Base-by-base conservation (phyloP, 1,139 yeast genomes). In the Geotrichum klebahnii region DNA sequence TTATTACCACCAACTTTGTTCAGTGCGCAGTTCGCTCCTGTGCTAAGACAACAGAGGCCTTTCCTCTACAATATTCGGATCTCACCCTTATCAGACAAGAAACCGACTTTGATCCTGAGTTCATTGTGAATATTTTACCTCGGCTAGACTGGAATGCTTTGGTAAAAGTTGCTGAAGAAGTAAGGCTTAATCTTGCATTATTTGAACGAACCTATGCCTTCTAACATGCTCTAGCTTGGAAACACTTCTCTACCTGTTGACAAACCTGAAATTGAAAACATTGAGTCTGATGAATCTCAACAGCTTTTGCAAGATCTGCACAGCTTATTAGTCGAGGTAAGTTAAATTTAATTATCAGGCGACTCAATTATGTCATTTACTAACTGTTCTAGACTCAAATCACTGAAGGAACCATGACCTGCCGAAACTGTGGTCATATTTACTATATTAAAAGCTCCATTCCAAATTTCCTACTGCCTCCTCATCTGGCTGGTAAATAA, bases 401-500 rank as follows among this genome's bases (percentile, higher is more conserved):
- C 52, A 67, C 76, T 17, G 92, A 89, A 60, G 99, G 98, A 2
- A 80, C 82, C 61, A 89, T 92, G 97, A 73, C 75, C 16, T 92
- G 99, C 67, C 75, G 79, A 26, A 84, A 82, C 68, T 92, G 99
- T 67, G 82, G 80, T 1, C 97, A 92, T 66, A 74, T 85, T 14
- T 94, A 90, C 69, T 80, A 84, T 70, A 86, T 92, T 70, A 90
- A 90, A 70, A 90, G 89, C 73, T 81, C 92, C 52, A 89, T 92
- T 61, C 97, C 99, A 44, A 92, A 92, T 74, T 86, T 92, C 68
- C 73, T 92, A 55, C 77, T 92, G 48, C 97, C 98, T 41, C 97
- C 98, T 17, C 97, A 92, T 67, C 75, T 92, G 60, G 87, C 84
- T 29, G 40, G 40, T 34, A 49, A 49, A 33, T 49, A 37, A 34